A percentile compares a stretch with the other conserved stretches of the same genome.
Evolutionary conservation across 2,329 filamentous ascomycete genomes (phyloP).

Genomic region (Magnaporthiopsis incrustans): DNA sequence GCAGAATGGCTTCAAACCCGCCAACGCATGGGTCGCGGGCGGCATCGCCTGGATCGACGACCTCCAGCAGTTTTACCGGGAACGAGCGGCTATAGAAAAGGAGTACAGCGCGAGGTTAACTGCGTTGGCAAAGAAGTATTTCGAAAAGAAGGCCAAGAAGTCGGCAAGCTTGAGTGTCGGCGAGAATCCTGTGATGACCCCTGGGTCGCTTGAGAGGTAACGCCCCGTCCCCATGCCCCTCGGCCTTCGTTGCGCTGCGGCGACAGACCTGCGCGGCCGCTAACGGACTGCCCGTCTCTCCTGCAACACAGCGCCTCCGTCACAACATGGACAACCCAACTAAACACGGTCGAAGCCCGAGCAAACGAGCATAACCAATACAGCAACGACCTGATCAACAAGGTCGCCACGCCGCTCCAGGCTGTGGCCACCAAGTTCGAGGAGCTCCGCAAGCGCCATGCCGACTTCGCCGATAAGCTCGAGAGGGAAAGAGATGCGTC

Average conservation of each 20-base stretch:
- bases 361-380: constrained; percentile 86
- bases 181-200: constrained; percentile 86
- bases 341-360: constrained; percentile 80
- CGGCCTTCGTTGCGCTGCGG: background rate
- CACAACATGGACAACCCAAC: constrained; percentile 92
- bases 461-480: constrained; percentile 79
- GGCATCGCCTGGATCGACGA: constrained; percentile 95
- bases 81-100: constrained; percentile 89
- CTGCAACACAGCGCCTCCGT: constrained; percentile 63
- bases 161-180: constrained; percentile 77
- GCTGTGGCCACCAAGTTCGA: constrained; percentile 69
- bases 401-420: constrained; percentile 83
- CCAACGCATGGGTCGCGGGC: constrained; percentile 83
- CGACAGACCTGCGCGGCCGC: background rate
- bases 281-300: background rate
- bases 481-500: constrained; percentile 81
- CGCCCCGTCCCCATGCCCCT: background rate
- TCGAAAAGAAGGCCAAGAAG: constrained; percentile 88
- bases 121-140: constrained; percentile 88
- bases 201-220: constrained; percentile 85
- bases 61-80: constrained; percentile 94
- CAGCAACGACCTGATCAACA: constrained; percentile 65
- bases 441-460: constrained; percentile 84
- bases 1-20: constrained; percentile 93
- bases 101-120: constrained; percentile 89